Percentiles rank a stretch among this genome's conserved stretches.
Conservation (phyloP, 2,329 filamentous ascomycete genomes). For the Ceratocystis cubensis region DNA sequence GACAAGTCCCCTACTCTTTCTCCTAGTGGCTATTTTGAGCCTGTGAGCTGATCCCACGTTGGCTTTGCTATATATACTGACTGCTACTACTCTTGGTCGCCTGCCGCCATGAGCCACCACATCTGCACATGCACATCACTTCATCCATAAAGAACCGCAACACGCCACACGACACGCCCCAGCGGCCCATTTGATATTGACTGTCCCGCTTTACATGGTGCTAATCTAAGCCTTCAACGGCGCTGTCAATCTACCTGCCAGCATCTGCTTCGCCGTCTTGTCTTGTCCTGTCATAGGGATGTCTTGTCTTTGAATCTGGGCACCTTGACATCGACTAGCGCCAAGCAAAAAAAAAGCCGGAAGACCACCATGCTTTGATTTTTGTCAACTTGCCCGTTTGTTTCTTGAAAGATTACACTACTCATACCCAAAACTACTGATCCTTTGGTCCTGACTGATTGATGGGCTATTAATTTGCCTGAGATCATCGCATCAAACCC, state of each 20-base stretch:
- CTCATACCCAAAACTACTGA: not conserved
- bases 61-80: not conserved
- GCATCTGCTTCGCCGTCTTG: not conserved
- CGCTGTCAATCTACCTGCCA: not conserved
- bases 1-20: not conserved
- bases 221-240: not conserved
- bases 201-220: not conserved
- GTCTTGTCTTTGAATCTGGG: not conserved
- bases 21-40: too few species aligned
- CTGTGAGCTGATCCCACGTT: too few species aligned
- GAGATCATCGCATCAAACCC: not conserved
- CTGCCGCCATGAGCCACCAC: too few species aligned
- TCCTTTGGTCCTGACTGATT: not conserved
- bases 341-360: not conserved
- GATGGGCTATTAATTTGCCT: not conserved
- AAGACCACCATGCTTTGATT: conserved; percentile 10
- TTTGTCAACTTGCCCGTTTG: not conserved
- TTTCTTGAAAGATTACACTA: not conserved
- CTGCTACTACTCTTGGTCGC: not conserved
- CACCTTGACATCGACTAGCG: not conserved
- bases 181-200: not conserved
- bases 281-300: not conserved
- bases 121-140: too few species aligned
- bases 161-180: not conserved
- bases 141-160: not conserved